phyloP scores from a whole-genome alignment of 2,329 filamentous ascomycete species.

The Cladophialophora chaetospira region DNA sequence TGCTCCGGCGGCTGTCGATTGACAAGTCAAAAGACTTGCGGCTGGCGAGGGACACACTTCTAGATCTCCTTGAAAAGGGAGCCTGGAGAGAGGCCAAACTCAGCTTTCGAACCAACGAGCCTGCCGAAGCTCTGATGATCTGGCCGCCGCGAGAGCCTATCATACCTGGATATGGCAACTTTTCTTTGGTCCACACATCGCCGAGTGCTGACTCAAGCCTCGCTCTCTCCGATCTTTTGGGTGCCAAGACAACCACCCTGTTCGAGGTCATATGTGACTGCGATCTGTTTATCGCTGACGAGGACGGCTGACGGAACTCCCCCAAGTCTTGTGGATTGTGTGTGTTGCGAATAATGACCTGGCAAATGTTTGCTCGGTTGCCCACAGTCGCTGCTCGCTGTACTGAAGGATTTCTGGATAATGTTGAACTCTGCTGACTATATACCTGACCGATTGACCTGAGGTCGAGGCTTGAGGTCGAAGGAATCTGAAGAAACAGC shows the following conservation, averaged over 20 bases:
- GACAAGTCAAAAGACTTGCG: conserved; percentile 31
- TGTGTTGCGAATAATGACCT: conserved; percentile 87
- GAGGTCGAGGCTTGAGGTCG: conserved; percentile 69
- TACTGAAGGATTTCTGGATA: conserved; percentile 64
- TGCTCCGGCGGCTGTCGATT: conserved; percentile 19
- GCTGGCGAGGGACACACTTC: conserved; percentile 52
- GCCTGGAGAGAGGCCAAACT: conserved; percentile 78
- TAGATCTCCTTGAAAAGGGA: conserved; percentile 72
- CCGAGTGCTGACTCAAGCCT: conserved; percentile 72
- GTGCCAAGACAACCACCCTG: conserved; percentile 69
- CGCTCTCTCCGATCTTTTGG: conserved; percentile 72
- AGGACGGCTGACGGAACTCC: conserved; percentile 40
- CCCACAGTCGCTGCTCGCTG: conserved; percentile 76
- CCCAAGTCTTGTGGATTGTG: conserved; percentile 63
- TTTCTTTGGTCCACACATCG: conserved; percentile 82
- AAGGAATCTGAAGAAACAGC: conserved; percentile 51
- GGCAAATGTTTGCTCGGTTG: conserved; percentile 66
- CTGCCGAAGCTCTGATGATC: conserved; percentile 75
- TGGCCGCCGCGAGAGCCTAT: conserved; percentile 67
- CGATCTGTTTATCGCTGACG: conserved; percentile 66
- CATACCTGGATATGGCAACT: conserved; percentile 83
- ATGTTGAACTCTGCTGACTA: conserved; percentile 62
- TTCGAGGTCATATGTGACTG: conserved; percentile 75
- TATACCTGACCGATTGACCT: conserved; percentile 74
- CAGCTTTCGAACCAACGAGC: conserved; percentile 83